These are phyloP conservation scores for Alternaria angustiovoidea DNA, from an alignment of 2,329 filamentous ascomycete genomes.

Conservation along the genomic window DNA sequence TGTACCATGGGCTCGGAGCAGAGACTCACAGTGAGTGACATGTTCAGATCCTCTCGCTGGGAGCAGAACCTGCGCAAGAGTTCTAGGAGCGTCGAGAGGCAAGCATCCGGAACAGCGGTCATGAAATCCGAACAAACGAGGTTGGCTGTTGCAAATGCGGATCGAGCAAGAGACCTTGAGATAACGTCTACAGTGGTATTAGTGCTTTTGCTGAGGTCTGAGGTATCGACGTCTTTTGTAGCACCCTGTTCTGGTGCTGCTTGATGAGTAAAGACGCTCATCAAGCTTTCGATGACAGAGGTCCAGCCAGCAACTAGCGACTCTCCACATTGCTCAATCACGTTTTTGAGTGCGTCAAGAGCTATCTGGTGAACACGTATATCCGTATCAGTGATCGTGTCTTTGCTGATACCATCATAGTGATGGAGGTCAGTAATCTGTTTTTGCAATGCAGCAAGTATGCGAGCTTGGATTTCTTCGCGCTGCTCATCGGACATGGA, in stretches of 20 bases:
- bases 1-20: neutral
- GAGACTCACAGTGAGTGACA: conserved; percentile 79
- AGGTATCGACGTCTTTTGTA: neutral
- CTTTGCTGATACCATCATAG: conserved; percentile 58
- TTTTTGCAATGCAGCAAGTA: conserved; percentile 71
- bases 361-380: conserved; percentile 82
- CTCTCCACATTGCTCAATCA: conserved; percentile 90
- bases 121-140: conserved; percentile 96
- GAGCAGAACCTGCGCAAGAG: conserved; percentile 88
- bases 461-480: conserved; percentile 71
- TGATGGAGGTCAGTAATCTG: conserved; percentile 67
- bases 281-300: conserved; percentile 83
- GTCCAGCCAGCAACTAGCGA: conserved; percentile 84
- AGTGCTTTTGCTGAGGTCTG: neutral
- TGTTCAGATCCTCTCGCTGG: conserved; percentile 91
- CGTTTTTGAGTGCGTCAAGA: conserved; percentile 79
- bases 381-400: conserved; percentile 70
- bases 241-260: neutral
- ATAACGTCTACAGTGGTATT: conserved; percentile 44
- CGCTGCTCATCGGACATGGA: conserved; percentile 58
- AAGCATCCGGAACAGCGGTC: conserved; percentile 70
- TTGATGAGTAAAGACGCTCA: conserved; percentile 70
- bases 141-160: conserved; percentile 88
- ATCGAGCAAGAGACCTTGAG: conserved; percentile 79
- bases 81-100: conserved; percentile 82